phyloP scores from a whole-genome alignment of 169 alveolate species.

The Ichthyophthirius multifiliis region DNA sequence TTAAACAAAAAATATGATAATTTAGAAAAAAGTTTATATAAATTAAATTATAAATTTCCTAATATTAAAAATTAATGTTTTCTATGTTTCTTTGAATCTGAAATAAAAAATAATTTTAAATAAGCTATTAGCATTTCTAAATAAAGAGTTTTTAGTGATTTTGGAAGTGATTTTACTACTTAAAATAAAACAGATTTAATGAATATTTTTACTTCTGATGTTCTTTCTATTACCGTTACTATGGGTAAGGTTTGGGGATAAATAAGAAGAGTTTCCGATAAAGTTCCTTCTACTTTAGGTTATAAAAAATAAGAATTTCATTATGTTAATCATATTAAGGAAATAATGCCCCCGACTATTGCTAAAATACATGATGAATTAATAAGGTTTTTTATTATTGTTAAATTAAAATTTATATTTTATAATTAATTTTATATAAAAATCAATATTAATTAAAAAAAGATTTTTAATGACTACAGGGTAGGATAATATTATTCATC shows the following conservation, averaged over 20 bases:
- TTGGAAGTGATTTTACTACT: neutral
- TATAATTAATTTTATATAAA: too few species aligned
- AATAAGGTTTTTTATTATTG: neutral
- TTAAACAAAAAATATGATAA: neutral
- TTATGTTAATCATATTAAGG: neutral
- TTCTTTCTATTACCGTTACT: neutral
- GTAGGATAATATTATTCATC: neutral
- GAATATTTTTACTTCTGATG: neutral
- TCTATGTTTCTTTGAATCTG: neutral
- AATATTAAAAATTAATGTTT: neutral
- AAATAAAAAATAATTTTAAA: neutral
- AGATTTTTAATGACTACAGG: constrained; percentile 9
- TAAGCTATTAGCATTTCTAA: neutral
- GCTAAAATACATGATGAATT: constrained; percentile 2
- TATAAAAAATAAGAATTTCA: neutral
- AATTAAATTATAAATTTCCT: neutral
- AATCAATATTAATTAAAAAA: too few species aligned
- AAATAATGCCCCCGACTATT: neutral
- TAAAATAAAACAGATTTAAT: neutral
- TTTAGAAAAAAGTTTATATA: neutral
- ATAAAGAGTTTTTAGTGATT: neutral
- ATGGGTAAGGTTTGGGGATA: constrained; percentile 8
- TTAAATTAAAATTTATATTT: too few species aligned
- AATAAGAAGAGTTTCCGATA: neutral
- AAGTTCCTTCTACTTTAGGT: neutral